A percentile compares a stretch with the other conserved stretches of the same genome.
These are phyloP conservation scores for Podaxis pistillaris DNA, from an alignment of 768 basidiomycete species.

Conservation along the genomic window DNA sequence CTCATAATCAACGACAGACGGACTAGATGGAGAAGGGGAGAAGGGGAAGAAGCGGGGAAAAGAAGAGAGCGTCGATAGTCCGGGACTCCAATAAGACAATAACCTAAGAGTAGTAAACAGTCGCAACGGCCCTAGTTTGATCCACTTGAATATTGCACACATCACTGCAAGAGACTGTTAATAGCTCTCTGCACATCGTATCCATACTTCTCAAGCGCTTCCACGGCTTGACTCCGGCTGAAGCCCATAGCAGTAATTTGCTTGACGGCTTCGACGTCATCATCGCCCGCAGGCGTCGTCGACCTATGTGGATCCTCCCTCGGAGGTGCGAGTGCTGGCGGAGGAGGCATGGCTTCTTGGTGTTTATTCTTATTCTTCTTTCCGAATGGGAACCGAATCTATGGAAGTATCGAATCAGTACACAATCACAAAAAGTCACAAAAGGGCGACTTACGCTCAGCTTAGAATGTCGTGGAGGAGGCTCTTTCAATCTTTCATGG, in stretches of 20 bases:
- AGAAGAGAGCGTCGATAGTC: constrained; percentile 9
- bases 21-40: neutral
- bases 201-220: constrained; percentile 78
- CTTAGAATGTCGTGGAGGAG: constrained; percentile 64
- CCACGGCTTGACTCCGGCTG: constrained; percentile 74
- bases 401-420: constrained; percentile 7
- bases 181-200: constrained; percentile 81
- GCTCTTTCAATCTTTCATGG: constrained; percentile 56
- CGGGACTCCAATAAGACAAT: neutral
- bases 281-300: constrained; percentile 55
- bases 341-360: constrained; percentile 38
- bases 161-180: constrained; percentile 62
- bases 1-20: neutral
- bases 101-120: neutral
- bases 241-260: constrained; percentile 91
- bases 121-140: neutral
- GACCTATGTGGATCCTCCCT: constrained; percentile 41
- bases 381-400: constrained; percentile 81
- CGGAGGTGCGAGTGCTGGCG: constrained; percentile 40
- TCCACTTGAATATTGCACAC: neutral
- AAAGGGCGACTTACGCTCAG: constrained; percentile 59
- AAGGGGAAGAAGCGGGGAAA: neutral
- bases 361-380: constrained; percentile 70
- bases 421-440: constrained; percentile 2
- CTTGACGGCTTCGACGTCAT: constrained; percentile 75